Evolutionary conservation across 2,329 filamentous ascomycete genomes (phyloP).

Genomic region (Pseudocercospora fuligena): DNA sequence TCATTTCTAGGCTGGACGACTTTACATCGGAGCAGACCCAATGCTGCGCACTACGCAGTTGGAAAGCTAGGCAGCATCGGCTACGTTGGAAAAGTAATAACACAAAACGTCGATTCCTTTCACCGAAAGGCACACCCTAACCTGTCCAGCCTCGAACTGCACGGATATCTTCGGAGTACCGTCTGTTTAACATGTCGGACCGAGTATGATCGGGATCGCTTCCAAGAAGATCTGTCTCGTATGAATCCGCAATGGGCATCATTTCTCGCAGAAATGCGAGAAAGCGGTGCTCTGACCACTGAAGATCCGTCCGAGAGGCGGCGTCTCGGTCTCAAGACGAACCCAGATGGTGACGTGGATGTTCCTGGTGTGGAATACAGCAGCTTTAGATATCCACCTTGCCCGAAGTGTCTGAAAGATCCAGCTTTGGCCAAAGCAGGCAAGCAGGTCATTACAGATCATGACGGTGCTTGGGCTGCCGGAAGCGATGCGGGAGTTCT

Average conservation of each 20-base stretch:
- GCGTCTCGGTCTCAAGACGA: conserved; percentile 75
- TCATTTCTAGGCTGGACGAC: conserved; percentile 93
- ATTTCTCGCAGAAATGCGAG: conserved; percentile 74
- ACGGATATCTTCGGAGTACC: conserved; percentile 83
- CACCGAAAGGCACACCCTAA: conserved; percentile 77
- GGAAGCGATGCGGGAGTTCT: conserved; percentile 69
- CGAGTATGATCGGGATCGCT: conserved; percentile 71
- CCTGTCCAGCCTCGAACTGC: conserved; percentile 79
- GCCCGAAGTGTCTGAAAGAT: conserved; percentile 73
- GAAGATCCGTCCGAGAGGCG: conserved; percentile 74
- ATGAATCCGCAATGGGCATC: conserved; percentile 87
- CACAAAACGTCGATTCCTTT: conserved; percentile 97
- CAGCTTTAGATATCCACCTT: conserved; percentile 89
- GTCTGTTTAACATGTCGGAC: conserved; percentile 79
- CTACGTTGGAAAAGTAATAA: conserved; percentile 76
- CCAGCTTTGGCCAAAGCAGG: conserved; percentile 53
- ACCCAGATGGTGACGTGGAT: conserved; percentile 94
- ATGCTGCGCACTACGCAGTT: conserved; percentile 78
- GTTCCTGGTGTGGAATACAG: conserved; percentile 84
- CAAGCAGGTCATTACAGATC: conserved; percentile 71
- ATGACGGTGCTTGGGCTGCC: conserved; percentile 76
- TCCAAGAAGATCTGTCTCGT: conserved; percentile 74
- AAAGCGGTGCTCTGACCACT: conserved; percentile 74
- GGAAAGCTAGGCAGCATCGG: conserved; percentile 73
- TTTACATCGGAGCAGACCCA: conserved; percentile 77